Evolutionary conservation across 1,284 basidiomycete genomes (phyloP), one percentile per base, ranked within the genome.

Genomic region (Apiotrichum montevideense): DNA sequence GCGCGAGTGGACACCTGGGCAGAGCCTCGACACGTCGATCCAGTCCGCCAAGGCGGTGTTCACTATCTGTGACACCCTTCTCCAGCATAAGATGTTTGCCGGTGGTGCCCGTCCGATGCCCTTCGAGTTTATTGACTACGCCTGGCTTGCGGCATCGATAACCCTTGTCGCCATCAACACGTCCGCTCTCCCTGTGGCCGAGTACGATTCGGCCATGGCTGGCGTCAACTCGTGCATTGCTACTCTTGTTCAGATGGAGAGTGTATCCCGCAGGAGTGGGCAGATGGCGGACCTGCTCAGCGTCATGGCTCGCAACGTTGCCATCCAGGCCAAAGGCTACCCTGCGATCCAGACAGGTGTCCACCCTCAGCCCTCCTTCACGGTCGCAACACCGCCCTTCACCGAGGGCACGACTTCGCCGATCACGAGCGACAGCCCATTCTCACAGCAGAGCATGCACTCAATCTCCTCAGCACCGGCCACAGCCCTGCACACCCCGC

Each of bases 201-300:
- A 51, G 40, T 33, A 43, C 41, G 50, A 43, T 6, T 81, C 82
- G 63, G 83, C 86, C 63, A 82, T 87, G 79, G 77, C 77, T 40
- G 86, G 88, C 63, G 84, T 89, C 21, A 79, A 84, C 60, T 84
- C 83, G 63, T 87, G 86, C 65, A 82, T 88, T 78, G 76, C 80
- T 35, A 81, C 82, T 29, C 72, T 87, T 34, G 78, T 80, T 51
- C 66, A 69, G 7, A 77, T 79, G 37, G 85, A 87, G 65, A 67
- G 14, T n/a, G 50, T 51, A 5, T 51, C 50, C 3, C 50, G 50
- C 41, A 34, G 21, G 33, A 35, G 32, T n/a, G 50, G 50, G 6
- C 50, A 51, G 50, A 21, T 42, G 32, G 50, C 50, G 29, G 50
- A 51, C 41, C 33, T 51, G 32, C 14, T 51, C 11, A 35, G 40